Evolutionary conservation across 306 rosid species (phyloP).

Genomic region (Purshia tridentata): DNA sequence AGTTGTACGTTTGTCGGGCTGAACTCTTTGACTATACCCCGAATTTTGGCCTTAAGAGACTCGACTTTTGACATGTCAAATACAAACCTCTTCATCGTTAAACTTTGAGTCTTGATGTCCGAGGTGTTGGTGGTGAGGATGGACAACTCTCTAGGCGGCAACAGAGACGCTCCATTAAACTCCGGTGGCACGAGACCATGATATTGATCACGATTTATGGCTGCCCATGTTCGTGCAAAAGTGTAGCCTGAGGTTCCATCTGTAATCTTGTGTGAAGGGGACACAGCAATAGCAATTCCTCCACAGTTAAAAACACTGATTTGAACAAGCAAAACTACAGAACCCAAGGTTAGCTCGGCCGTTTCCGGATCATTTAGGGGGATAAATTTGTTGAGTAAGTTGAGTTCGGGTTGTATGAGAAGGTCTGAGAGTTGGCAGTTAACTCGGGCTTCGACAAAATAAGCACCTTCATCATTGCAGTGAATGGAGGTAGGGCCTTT

Average conservation of each 20-base stretch:
- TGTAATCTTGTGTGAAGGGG: not conserved
- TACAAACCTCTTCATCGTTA: not conserved
- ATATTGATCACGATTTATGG: not conserved
- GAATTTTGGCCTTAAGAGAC: slow-evolving; percentile 10
- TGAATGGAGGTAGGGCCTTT: not conserved
- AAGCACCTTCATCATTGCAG: slow-evolving; percentile 12
- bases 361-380: not conserved
- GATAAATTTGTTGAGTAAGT: not conserved
- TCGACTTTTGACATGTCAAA: slow-evolving; percentile 11
- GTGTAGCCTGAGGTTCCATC: not conserved
- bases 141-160: slow-evolving; percentile 8
- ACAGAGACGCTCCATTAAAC: slow-evolving; percentile 11
- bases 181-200: not conserved
- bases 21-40: not conserved
- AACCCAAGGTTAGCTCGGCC: not conserved
- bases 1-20: not conserved
- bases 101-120: not conserved
- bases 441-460: not conserved
- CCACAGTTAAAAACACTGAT: not conserved
- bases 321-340: not conserved
- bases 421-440: not conserved
- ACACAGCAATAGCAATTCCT: not conserved
- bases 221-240: not conserved
- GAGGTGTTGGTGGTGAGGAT: not conserved
- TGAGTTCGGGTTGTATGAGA: not conserved